Evolutionary conservation across 1,139 yeast species (phyloP).

Genomic region (Hyphopichia khmerensis): DNA sequence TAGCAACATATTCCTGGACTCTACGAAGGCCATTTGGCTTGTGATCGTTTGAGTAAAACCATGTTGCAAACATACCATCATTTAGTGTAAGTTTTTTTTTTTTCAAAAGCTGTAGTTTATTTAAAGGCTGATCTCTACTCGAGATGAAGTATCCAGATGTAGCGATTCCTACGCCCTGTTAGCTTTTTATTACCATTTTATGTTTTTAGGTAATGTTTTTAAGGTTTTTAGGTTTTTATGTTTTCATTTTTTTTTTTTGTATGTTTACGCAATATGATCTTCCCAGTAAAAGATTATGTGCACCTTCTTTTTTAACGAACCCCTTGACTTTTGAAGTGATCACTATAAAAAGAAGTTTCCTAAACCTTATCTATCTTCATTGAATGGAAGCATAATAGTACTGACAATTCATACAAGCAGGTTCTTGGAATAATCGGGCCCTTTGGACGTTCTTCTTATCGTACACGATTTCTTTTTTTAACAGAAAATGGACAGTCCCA

Average conservation of each 20-base stretch:
- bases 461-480: neutral
- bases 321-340: neutral
- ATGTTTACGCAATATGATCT: neutral
- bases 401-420: no score
- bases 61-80: conserved; percentile 66
- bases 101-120: no score
- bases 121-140: no score
- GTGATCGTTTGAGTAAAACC: conserved; percentile 91
- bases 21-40: conserved; percentile 79
- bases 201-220: conserved; percentile 19
- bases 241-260: neutral
- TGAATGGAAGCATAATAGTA: neutral
- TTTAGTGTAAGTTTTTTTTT: neutral
- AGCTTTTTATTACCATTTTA: no score
- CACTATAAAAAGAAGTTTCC: no score
- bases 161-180: no score
- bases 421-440: no score
- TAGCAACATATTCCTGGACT: conserved; percentile 92
- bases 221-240: conserved; percentile 16
- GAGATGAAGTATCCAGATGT: no score
- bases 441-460: no score
- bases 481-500: neutral
- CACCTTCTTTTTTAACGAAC: neutral
- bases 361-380: neutral
- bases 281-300: neutral